These are phyloP conservation scores for Mycena filopes DNA, from an alignment of 768 basidiomycete species.

Conservation along the genomic window DNA sequence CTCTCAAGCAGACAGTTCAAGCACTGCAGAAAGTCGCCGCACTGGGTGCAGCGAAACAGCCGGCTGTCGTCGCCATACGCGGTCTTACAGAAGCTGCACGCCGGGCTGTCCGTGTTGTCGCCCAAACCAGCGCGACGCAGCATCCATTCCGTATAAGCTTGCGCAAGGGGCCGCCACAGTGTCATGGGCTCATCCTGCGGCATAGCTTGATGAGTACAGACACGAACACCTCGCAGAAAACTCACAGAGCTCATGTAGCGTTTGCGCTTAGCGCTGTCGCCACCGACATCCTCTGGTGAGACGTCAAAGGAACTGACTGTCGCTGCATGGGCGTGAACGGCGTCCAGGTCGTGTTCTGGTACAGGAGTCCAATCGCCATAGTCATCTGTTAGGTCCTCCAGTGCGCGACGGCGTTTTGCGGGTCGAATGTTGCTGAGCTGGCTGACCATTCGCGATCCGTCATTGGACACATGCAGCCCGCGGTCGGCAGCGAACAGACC, in stretches of 20 bases:
- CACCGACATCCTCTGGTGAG: background rate
- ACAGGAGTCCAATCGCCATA: background rate
- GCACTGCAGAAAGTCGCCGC: conserved; percentile 17
- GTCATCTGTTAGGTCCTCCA: background rate
- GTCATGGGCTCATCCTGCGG: background rate
- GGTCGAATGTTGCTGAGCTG: background rate
- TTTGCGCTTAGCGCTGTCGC: background rate
- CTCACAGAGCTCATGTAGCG: background rate
- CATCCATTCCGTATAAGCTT: background rate
- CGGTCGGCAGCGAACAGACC: background rate
- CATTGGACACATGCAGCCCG: background rate
- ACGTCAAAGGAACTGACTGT: background rate
- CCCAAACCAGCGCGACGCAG: background rate
- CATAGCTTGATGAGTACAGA: too few species aligned
- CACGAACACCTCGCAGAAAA: too few species aligned
- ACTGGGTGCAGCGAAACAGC: conserved; percentile 12
- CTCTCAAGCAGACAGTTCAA: background rate
- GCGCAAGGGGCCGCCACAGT: background rate
- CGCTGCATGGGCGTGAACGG: background rate
- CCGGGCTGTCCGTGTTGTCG: background rate
- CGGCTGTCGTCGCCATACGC: background rate
- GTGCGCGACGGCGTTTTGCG: background rate
- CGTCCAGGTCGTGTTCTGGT: background rate
- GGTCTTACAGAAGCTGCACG: background rate
- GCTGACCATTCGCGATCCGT: background rate